These are phyloP conservation scores for Blastocystis sp. DNA, from an alignment of 352 stramenopile species.

Conservation along the genomic window DNA sequence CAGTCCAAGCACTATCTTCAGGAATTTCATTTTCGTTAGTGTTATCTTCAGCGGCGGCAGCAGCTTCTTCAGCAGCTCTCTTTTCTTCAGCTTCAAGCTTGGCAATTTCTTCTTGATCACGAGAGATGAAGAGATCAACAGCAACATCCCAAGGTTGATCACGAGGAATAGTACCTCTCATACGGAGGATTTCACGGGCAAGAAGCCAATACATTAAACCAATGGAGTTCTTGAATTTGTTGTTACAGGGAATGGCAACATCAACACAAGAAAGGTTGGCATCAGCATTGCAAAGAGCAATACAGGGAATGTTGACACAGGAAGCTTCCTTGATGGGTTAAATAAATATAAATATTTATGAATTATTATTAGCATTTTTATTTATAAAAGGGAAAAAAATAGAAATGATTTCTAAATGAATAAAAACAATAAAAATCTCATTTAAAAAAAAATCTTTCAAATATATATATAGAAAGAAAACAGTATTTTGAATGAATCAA, in stretches of 20 bases:
- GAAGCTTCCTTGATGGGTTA: slow-evolving; percentile 85
- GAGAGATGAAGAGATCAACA: slow-evolving; percentile 99
- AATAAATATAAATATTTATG: no score
- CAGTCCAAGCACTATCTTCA: no score
- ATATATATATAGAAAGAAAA: no score
- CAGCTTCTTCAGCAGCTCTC: slow-evolving; percentile 52
- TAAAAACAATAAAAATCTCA: no score
- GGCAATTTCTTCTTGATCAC: slow-evolving; percentile 97
- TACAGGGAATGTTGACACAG: slow-evolving; percentile 97
- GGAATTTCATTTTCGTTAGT: no score
- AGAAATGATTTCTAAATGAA: no score
- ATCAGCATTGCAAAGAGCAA: slow-evolving; percentile 97
- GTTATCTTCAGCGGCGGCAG: slow-evolving; percentile 38
- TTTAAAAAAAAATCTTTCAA: no score
- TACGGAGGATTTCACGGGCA: slow-evolving; percentile 84
- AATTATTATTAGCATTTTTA: no score
- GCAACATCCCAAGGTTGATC: slow-evolving; percentile 82
- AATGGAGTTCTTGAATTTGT: slow-evolving; percentile 99
- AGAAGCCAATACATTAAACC: slow-evolving; percentile 98
- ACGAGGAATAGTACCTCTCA: slow-evolving; percentile 81
- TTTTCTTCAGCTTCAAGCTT: slow-evolving; percentile 87
- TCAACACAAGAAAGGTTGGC: slow-evolving; percentile 96
- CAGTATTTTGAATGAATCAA: no score
- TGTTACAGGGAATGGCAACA: slow-evolving; percentile 97
- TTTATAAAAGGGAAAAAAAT: no score